Conservation (phyloP, 2,329 filamentous ascomycete species). For the Pseudogymnoascus sp. region DNA sequence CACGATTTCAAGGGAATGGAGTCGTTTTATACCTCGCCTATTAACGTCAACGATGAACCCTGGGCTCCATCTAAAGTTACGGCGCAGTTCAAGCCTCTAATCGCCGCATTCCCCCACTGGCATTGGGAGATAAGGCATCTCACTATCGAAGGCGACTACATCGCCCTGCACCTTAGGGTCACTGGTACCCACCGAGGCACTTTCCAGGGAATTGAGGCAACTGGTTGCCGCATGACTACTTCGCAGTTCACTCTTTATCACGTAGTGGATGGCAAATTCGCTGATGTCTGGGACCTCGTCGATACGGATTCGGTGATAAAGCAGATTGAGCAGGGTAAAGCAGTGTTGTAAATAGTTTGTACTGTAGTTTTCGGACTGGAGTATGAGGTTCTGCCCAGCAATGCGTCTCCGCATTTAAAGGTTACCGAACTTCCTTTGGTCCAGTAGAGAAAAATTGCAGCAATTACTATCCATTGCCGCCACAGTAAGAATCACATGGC, state of each 20-base stretch:
- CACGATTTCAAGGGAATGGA: neutral
- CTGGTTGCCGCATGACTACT: neutral
- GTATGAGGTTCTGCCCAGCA: no score
- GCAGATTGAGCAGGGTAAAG: neutral
- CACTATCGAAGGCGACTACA: neutral
- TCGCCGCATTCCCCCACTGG: neutral
- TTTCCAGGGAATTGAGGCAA: neutral
- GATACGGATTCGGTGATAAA: neutral
- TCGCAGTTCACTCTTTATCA: neutral
- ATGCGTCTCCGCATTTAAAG: no score
- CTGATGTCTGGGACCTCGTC: neutral
- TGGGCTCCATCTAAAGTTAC: neutral
- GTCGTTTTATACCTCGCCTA: neutral
- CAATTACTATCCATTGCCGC: conserved; percentile 14
- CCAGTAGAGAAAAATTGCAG: neutral
- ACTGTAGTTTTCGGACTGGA: neutral
- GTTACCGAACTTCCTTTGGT: no score
- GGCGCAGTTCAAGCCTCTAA: neutral
- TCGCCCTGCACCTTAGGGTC: neutral
- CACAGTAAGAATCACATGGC: conserved; percentile 12
- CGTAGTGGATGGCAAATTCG: neutral
- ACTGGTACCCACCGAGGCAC: neutral
- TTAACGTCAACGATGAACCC: neutral
- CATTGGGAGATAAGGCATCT: neutral
- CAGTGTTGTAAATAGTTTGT: neutral